These are phyloP conservation scores for Dothistroma septosporum DNA, from an alignment of 2,329 filamentous ascomycete genomes.

Conservation along the genomic window DNA sequence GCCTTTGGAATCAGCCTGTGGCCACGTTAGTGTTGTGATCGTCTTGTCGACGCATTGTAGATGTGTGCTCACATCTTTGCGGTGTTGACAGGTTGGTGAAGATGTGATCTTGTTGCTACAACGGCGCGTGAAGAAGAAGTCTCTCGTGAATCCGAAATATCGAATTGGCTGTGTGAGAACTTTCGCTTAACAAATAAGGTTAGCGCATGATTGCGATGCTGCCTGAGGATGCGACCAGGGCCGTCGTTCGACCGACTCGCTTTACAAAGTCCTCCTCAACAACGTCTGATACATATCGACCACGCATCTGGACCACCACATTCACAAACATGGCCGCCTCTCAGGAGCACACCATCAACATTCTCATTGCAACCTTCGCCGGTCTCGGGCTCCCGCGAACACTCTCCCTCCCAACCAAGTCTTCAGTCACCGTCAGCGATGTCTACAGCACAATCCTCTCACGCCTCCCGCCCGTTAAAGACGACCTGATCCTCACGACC, in stretches of 20 bases:
- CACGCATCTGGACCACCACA: neutral
- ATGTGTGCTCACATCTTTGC: slow-evolving; percentile 41
- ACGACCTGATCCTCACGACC: slow-evolving; percentile 74
- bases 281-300: neutral
- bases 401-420: slow-evolving; percentile 67
- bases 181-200: neutral
- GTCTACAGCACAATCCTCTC: slow-evolving; percentile 59
- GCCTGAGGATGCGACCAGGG: neutral
- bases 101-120: slow-evolving; percentile 6
- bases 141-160: neutral
- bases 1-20: slow-evolving; percentile 96
- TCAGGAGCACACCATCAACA: slow-evolving; percentile 55
- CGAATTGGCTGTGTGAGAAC: neutral
- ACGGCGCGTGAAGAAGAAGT: neutral
- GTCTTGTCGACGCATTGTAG: neutral
- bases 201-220: neutral
- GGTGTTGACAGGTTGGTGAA: slow-evolving; percentile 27
- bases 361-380: slow-evolving; percentile 79
- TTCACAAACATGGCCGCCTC: slow-evolving; percentile 7
- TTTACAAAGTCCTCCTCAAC: neutral
- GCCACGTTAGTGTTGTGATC: slow-evolving; percentile 6
- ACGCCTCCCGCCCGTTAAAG: slow-evolving; percentile 55
- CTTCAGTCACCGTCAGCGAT: slow-evolving; percentile 62
- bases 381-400: slow-evolving; percentile 81
- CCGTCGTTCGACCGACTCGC: too few species aligned